A percentile compares a stretch with the other conserved stretches of the same genome.
These are phyloP conservation scores for Paratinospora sagittata DNA, from an alignment of 164 flowering plant genomes.

Conservation along the genomic window DNA sequence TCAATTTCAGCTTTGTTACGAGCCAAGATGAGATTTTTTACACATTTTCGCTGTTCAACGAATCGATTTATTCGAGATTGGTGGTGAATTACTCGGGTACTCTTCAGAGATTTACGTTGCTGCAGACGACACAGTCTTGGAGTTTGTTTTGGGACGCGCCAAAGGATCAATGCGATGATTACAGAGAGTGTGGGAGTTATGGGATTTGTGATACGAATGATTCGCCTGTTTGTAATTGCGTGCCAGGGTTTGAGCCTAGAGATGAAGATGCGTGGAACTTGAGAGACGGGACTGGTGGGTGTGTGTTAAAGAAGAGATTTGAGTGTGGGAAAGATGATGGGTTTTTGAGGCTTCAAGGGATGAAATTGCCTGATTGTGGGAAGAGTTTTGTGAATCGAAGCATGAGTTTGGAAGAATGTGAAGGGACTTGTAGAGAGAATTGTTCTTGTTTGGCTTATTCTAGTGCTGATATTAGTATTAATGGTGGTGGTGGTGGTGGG, in stretches of 20 bases:
- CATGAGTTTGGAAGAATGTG: conserved; percentile 24
- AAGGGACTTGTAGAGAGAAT: conserved; percentile 14
- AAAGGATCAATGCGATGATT: conserved; percentile 19
- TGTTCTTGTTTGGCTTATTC: conserved; percentile 29
- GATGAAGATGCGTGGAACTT: conserved; percentile 10
- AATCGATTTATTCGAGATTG: conserved; percentile 2
- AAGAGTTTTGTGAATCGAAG: background rate
- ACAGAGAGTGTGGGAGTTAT: conserved; percentile 20
- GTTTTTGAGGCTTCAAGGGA: conserved; percentile 10
- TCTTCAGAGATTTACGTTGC: conserved; percentile 20
- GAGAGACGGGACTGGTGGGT: conserved; percentile 22
- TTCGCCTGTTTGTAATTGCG: conserved; percentile 22
- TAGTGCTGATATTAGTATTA: conserved; percentile 4
- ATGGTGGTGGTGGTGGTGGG: conserved; percentile 15
- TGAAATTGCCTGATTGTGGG: conserved; percentile 23
- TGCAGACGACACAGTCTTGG: conserved; percentile 12
- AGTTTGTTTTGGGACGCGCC: background rate
- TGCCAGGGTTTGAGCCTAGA: conserved; percentile 23
- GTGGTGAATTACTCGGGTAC: conserved; percentile 8
- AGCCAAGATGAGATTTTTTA: conserved; percentile 8
- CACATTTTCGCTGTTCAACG: background rate
- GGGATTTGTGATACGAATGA: conserved; percentile 19
- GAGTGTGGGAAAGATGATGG: conserved; percentile 19
- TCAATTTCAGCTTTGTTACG: background rate
- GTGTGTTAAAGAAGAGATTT: conserved; percentile 5